These are phyloP conservation scores for Penicillium sp. DNA, from an alignment of 2,329 filamentous ascomycete genomes.

Conservation along the genomic window DNA sequence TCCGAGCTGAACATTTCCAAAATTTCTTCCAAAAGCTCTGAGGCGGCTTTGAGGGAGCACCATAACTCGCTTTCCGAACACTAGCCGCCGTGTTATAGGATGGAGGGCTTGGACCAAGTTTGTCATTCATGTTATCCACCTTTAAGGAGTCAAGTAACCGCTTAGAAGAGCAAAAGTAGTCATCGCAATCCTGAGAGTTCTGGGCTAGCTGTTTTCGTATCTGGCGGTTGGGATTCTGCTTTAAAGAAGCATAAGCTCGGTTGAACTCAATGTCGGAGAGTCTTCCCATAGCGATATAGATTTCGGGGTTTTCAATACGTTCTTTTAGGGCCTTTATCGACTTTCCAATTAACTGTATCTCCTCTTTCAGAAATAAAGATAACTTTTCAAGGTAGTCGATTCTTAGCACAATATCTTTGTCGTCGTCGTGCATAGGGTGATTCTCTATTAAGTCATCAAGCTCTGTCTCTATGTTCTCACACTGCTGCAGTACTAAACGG, in stretches of 20 bases:
- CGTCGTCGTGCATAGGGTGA: neutral
- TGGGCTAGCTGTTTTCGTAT: neutral
- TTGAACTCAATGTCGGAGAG: neutral
- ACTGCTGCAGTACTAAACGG: neutral
- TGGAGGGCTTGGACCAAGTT: slow-evolving; percentile 3
- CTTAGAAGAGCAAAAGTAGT: neutral
- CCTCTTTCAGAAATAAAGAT: neutral
- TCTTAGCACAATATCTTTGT: neutral
- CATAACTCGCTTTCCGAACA: slow-evolving; percentile 1
- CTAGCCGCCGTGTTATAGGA: neutral
- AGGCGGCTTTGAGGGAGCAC: neutral
- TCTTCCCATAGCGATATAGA: neutral
- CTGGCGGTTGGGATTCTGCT: neutral
- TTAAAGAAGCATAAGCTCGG: neutral
- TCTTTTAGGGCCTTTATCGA: slow-evolving; percentile 1
- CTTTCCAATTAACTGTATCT: neutral
- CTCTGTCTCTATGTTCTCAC: neutral
- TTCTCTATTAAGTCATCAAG: neutral
- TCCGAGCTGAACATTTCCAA: neutral
- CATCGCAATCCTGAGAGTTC: neutral
- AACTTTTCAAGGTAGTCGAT: neutral
- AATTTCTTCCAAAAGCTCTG: slow-evolving; percentile 4
- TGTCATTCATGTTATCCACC: slow-evolving; percentile 3
- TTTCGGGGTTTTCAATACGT: neutral
- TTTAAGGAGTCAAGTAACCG: neutral